phyloP scores from a whole-genome alignment of 441 rosid species.

The Pelargonium australe region DNA sequence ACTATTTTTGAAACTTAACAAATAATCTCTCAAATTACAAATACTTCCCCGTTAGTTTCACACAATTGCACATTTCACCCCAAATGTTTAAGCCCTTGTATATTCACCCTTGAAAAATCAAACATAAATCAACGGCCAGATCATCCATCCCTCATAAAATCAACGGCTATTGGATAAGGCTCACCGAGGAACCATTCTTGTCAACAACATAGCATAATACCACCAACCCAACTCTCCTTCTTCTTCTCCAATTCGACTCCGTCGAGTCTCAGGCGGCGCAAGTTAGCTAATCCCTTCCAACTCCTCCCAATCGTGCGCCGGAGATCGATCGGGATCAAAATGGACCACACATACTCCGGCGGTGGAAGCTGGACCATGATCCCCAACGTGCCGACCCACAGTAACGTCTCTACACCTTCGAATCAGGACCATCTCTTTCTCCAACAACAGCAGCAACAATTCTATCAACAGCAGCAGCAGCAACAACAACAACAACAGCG shows the following conservation, averaged over 20 bases:
- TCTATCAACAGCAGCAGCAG: conserved; percentile 34
- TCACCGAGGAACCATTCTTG: not conserved
- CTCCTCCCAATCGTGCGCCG: not conserved
- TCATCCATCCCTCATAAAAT: not conserved
- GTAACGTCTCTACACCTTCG: conserved; percentile 52
- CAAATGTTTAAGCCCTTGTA: no score
- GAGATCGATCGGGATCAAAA: conserved; percentile 11
- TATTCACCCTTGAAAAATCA: no score
- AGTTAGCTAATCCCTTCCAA: conserved; percentile 4
- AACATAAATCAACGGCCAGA: no score
- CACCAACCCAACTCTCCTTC: not conserved
- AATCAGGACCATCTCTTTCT: conserved; percentile 59
- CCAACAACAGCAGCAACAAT: conserved; percentile 34
- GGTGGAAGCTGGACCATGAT: conserved; percentile 66
- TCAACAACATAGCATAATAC: not conserved
- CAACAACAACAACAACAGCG: conserved; percentile 24
- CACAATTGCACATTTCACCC: no score
- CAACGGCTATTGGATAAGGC: not conserved
- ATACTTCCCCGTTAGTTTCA: no score
- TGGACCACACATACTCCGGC: conserved; percentile 46
- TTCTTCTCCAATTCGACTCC: not conserved
- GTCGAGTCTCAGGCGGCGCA: conserved; percentile 1
- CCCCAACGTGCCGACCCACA: conserved; percentile 44
- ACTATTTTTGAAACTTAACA: no score
- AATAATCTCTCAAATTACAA: no score